Evolutionary conservation across 108 stramenopile species (phyloP).

Genomic region (Pinguiococcus pyrenoidosus): DNA sequence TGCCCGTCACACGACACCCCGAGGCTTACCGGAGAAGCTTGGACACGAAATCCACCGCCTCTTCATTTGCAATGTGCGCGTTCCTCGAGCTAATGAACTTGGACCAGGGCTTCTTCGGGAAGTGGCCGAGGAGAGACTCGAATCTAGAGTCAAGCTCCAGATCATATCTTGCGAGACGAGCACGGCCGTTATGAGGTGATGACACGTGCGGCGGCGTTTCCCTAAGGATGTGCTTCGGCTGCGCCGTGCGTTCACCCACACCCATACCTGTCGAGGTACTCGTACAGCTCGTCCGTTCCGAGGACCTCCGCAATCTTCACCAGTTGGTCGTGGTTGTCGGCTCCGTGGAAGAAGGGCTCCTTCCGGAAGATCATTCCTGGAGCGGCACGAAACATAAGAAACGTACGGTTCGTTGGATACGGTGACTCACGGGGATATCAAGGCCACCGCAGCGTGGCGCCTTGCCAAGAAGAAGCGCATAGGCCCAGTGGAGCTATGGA

Average conservation of each 20-base stretch:
- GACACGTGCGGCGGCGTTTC: too few relatives aligned
- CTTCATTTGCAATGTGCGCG: constrained; percentile 81
- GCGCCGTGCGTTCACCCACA: too few relatives aligned
- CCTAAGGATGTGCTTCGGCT: too few relatives aligned
- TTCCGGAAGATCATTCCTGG: constrained; percentile 99
- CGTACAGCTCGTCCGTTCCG: constrained; percentile 90
- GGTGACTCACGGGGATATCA: too few relatives aligned
- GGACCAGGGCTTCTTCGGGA: constrained; percentile 94
- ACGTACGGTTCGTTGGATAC: too few relatives aligned
- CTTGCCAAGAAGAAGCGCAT: too few relatives aligned
- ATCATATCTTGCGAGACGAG: too few relatives aligned
- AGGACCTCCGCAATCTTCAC: constrained; percentile 68
- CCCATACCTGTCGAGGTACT: constrained; percentile 83
- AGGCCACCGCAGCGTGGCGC: too few relatives aligned
- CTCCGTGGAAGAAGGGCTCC: constrained; percentile 56
- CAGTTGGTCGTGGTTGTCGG: constrained; percentile 43
- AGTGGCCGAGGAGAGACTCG: constrained; percentile 86
- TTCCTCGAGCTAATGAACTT: constrained; percentile 94
- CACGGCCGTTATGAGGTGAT: too few relatives aligned
- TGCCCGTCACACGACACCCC: background rate
- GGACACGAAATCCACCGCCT: constrained; percentile 85
- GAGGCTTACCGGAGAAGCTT: constrained; percentile 76
- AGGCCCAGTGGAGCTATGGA: too few relatives aligned
- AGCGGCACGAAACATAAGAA: too few relatives aligned
- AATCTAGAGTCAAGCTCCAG: constrained; percentile 90